These are phyloP conservation scores for Podila verticillata DNA, from an alignment of 192 early-diverging fungal species.

Conservation along the genomic window DNA sequence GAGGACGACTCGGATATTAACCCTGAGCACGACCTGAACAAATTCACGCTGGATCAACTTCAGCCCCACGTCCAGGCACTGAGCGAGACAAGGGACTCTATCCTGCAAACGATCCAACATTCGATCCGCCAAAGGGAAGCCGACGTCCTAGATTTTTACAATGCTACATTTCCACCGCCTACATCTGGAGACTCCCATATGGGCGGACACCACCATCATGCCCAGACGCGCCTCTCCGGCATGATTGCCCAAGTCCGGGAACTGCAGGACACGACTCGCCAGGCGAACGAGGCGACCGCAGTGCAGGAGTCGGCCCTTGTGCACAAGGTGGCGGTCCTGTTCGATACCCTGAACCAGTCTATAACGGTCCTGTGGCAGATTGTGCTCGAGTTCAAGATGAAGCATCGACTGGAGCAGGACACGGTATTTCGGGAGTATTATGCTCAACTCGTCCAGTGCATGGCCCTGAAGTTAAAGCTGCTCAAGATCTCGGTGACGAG, in stretches of 20 bases:
- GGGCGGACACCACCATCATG: background rate
- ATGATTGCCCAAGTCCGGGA: slow-evolving; percentile 4
- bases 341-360: slow-evolving; percentile 20
- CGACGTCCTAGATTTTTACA: slow-evolving; percentile 1
- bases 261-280: background rate
- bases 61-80: slow-evolving; percentile 27
- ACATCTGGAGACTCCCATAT: background rate
- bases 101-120: slow-evolving; percentile 16
- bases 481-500: slow-evolving; percentile 7
- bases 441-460: slow-evolving; percentile 23
- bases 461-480: slow-evolving; percentile 27
- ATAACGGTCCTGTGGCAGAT: slow-evolving; percentile 33
- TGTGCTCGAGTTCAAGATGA: slow-evolving; percentile 30
- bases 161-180: background rate
- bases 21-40: slow-evolving; percentile 14
- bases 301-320: background rate
- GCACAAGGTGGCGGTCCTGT: background rate
- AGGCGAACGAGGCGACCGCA: background rate
- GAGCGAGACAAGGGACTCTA: slow-evolving; percentile 3
- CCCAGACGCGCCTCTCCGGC: background rate
- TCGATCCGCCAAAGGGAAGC: slow-evolving; percentile 12
- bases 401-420: slow-evolving; percentile 29
- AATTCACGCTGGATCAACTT: slow-evolving; percentile 15
- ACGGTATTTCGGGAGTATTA: slow-evolving; percentile 29
- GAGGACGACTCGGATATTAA: background rate